Base-by-base conservation (phyloP, 192 early-diverging fungal species). In the Gryganskiella cystojenkinii region DNA sequence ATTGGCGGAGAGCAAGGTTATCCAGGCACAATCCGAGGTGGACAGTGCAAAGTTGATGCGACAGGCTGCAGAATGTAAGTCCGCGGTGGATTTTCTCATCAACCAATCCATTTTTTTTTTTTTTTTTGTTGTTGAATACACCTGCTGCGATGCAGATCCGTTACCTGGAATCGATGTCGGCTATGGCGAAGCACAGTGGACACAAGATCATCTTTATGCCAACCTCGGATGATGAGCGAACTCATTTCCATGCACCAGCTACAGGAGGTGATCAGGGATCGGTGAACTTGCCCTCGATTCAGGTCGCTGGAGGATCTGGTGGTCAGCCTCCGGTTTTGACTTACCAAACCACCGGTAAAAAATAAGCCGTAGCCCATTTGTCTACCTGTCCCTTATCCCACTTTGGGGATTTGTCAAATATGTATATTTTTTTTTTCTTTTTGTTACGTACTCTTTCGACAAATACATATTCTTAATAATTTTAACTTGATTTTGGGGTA, bases 11-110 rank as follows among this genome's bases (percentile, higher is more conserved):
- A 88, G 89, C 56, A 97, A 97, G 84, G 88, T 96, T 31, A 98
- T 98, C 70, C 89, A 93, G 22, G 94, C 96, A 0, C 67, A 89
- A 66, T 94, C 96, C 3, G 92, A 93, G 55, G 95, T 95, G 9
- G 92, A 95, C 46, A 83, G 92, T 28, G 95, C 96, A 4, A 96
- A 93, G 64, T 78, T 98, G 25, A 96, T 96, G 94, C 88, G 94
- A 31, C 90, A 98, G 70, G 95, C 96, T 30, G 90, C 96, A 0
- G 94, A 96, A 66, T 92, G 73, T 76, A 61, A 51, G 64, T 61
- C 57, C 33, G 11, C 27, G 55, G n/a, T 37, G 31, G 33, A 2
- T 22, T 50, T 59, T 51, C 28, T 33, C 17, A 25, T 60, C 44
- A 17, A 8, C 5, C 37, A 40, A 13, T 13, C 37, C 13, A 27